These are phyloP conservation scores for Blastobotrys ciferrii DNA, from an alignment of 1,139 yeast species.

Conservation along the genomic window DNA sequence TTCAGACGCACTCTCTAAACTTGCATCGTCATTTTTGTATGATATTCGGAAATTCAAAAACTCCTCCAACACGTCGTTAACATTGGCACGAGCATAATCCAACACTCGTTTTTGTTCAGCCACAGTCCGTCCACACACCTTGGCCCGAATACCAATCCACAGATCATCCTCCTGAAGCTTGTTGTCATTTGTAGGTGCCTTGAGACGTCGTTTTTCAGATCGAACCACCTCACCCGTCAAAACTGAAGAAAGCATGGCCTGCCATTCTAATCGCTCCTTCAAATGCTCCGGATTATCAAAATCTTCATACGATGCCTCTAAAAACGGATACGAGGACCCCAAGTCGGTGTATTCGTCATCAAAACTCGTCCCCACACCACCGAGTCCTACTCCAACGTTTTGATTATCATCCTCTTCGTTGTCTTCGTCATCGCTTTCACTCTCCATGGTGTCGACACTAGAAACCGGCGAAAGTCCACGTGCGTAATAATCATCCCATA, in stretches of 20 bases:
- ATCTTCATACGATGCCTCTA: conserved; percentile 26
- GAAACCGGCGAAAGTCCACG: conserved; percentile 27
- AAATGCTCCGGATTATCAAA: conserved; percentile 46
- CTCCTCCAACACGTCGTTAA: conserved; percentile 72
- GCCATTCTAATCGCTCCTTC: conserved; percentile 91
- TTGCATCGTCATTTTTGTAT: conserved; percentile 18
- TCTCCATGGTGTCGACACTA: conserved; percentile 20
- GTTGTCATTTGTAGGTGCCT: conserved; percentile 42
- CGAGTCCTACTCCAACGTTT: conserved; percentile 28
- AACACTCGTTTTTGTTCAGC: conserved; percentile 76
- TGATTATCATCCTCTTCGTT: conserved; percentile 25
- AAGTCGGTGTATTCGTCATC: conserved; percentile 37
- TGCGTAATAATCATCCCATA: conserved; percentile 55
- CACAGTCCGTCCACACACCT: conserved; percentile 74
- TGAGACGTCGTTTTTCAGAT: conserved; percentile 84
- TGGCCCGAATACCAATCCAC: conserved; percentile 81
- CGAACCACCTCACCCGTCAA: conserved; percentile 91
- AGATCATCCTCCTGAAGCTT: conserved; percentile 56
- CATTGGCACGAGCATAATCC: conserved; percentile 68
- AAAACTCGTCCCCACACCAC: conserved; percentile 37
- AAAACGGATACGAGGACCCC: conserved; percentile 29
- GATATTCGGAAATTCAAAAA: conserved; percentile 59
- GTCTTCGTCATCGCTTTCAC: conserved; percentile 27
- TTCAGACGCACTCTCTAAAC: conserved; percentile 32
- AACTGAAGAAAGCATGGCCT: conserved; percentile 85